A percentile compares a stretch with the other conserved stretches of the same genome.
Conservation (phyloP, 176 grass and related monocot genomes). For the Puccinellia tenuiflora region DNA sequence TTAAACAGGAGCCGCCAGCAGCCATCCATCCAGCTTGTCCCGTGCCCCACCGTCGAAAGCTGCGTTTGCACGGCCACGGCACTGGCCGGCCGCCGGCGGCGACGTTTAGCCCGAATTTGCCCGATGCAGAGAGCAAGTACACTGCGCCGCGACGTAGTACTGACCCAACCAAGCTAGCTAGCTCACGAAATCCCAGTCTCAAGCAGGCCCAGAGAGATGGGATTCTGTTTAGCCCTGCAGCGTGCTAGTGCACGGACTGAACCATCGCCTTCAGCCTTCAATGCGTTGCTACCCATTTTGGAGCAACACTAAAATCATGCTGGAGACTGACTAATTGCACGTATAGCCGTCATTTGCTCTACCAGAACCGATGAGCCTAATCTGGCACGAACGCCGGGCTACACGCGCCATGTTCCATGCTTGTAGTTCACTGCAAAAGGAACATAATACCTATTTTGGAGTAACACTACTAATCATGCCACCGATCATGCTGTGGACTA, state of each 20-base stretch:
- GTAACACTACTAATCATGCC: too few relatives aligned
- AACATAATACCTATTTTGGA: too few relatives aligned
- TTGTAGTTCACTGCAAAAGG: too few relatives aligned
- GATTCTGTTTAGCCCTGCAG: not conserved
- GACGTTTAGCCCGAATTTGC: not conserved
- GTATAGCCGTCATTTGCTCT: not conserved
- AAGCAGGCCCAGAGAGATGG: not conserved
- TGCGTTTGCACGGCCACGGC: not conserved
- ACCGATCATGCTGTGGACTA: too few relatives aligned
- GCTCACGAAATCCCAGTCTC: constrained; percentile 8
- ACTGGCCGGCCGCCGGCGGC: too few relatives aligned
- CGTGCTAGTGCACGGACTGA: not conserved
- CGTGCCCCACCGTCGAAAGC: constrained; percentile 17
- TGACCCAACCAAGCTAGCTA: not conserved
- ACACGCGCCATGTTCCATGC: too few relatives aligned
- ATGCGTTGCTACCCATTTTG: not conserved
- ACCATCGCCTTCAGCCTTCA: constrained; percentile 1
- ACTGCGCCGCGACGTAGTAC: not conserved
- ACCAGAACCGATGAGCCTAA: not conserved
- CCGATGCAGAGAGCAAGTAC: not conserved
- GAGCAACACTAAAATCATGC: not conserved
- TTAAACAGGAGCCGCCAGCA: not conserved
- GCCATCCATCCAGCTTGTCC: not conserved
- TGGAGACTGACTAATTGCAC: not conserved
- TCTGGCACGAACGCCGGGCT: not conserved